Percentiles rank a stretch among this genome's conserved stretches.
Conservation (phyloP, 148 eudicot species). For the Hydrangea macrophylla region DNA sequence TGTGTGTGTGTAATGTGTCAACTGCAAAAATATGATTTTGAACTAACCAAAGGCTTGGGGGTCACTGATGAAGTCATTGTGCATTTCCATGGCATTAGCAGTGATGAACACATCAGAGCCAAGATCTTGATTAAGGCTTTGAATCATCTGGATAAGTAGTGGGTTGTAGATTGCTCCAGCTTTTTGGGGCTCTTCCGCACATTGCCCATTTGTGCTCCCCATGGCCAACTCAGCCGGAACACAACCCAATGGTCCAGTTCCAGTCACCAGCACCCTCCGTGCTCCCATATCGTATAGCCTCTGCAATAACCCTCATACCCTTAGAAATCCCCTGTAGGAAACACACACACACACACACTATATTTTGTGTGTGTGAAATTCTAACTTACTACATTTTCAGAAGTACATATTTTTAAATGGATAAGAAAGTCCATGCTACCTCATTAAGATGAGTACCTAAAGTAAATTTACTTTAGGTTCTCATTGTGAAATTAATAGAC, state of each 20-base stretch:
- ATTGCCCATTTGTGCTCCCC: conserved; percentile 45
- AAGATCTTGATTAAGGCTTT: conserved; percentile 28
- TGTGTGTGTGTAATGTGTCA: too few species aligned
- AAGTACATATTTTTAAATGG: too few species aligned
- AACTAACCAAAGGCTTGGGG: conserved; percentile 52
- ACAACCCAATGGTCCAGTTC: conserved; percentile 80
- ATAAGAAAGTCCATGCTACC: too few species aligned
- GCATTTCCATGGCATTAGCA: conserved; percentile 41
- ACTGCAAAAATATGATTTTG: too few species aligned
- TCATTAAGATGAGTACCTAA: too few species aligned
- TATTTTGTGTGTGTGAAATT: too few species aligned
- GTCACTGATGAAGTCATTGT: conserved; percentile 43
- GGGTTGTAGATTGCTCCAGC: conserved; percentile 31
- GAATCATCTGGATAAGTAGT: conserved; percentile 23
- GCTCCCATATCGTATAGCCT: conserved; percentile 64
- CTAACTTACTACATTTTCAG: too few species aligned
- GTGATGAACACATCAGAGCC: conserved; percentile 54
- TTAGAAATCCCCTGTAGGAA: too few species aligned
- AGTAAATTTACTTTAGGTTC: too few species aligned
- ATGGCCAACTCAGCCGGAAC: conserved; percentile 63
- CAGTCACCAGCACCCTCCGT: conserved; percentile 69
- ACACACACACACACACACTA: too few species aligned
- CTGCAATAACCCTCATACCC: conserved; percentile 37
- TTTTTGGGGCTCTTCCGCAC: conserved; percentile 38
- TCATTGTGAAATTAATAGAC: too few species aligned